A percentile compares a stretch with the other conserved stretches of the same genome.
phyloP scores from a whole-genome alignment of 768 basidiomycete genomes.

The Mycena floridula region DNA sequence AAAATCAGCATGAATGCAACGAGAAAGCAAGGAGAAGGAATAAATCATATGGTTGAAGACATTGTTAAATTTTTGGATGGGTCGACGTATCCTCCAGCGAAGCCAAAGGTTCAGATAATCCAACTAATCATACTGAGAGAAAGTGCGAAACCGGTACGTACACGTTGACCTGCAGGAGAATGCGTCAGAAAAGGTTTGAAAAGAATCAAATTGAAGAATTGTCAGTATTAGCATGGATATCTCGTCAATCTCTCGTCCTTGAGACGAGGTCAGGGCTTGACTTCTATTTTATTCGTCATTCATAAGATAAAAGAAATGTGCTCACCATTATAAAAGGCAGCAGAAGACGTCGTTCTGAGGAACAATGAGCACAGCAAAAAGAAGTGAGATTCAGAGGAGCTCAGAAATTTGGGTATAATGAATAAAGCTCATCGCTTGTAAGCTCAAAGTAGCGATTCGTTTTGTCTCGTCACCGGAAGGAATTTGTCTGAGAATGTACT shows the following conservation, averaged over 20 bases:
- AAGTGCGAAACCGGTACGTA: conserved; percentile 2
- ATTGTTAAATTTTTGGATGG: conserved; percentile 15
- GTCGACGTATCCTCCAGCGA: conserved; percentile 17
- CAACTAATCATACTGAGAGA: conserved; percentile 18
- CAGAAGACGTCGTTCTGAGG: no score
- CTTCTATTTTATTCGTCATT: conserved; percentile 79
- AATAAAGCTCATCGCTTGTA: conserved; percentile 53
- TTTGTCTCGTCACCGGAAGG: conserved; percentile 52
- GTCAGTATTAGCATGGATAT: conserved; percentile 92
- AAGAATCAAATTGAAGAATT: conserved; percentile 3
- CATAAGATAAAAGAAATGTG: conserved; percentile 9
- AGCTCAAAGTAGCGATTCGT: conserved; percentile 90
- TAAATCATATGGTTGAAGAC: conserved; percentile 39
- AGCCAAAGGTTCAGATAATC: conserved; percentile 14
- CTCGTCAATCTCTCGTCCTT: conserved; percentile 69
- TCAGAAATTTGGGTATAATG: conserved; percentile 95
- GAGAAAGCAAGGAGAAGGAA: conserved; percentile 1
- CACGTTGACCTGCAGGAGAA: not conserved
- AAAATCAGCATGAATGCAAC: not conserved
- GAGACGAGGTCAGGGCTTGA: conserved; percentile 84
- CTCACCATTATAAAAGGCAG: conserved; percentile 27
- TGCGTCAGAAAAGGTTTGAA: conserved; percentile 14
- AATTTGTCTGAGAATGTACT: conserved; percentile 10
- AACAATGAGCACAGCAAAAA: conserved; percentile 9
- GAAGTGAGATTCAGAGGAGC: conserved; percentile 19